These are phyloP conservation scores for Eutrema yunnanense DNA, from an alignment of 345 rosid species.

Conservation along the genomic window DNA sequence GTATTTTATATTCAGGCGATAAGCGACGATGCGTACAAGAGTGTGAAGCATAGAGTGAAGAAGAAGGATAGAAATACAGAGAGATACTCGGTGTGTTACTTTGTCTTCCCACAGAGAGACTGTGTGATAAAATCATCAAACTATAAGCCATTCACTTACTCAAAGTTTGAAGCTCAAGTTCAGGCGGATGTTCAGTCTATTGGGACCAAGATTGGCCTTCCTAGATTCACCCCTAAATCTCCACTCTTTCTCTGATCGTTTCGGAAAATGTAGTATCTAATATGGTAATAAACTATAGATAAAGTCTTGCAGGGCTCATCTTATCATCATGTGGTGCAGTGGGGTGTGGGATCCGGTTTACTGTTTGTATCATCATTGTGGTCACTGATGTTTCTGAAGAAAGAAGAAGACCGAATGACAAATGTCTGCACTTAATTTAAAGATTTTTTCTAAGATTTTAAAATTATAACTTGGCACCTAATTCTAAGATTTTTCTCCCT, in stretches of 20 bases:
- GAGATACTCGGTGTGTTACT: constrained; percentile 70
- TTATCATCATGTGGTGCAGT: background rate
- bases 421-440: no score
- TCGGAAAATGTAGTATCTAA: background rate
- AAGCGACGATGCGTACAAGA: constrained; percentile 57
- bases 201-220: constrained; percentile 68
- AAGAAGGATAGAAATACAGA: constrained; percentile 33
- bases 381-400: no score
- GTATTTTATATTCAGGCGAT: constrained; percentile 42
- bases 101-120: constrained; percentile 60
- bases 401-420: no score
- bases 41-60: constrained; percentile 65
- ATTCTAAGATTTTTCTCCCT: no score
- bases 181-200: constrained; percentile 50
- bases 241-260: background rate
- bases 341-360: background rate
- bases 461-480: no score
- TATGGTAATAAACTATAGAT: background rate
- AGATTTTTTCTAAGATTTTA: no score
- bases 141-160: constrained; percentile 66
- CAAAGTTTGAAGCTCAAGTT: constrained; percentile 62
- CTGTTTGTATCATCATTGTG: no score
- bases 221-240: constrained; percentile 42
- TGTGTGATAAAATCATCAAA: constrained; percentile 50
- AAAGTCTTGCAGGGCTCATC: background rate